These are phyloP conservation scores for Cyclotella atomus DNA, from an alignment of 108 stramenopile genomes.

Conservation along the genomic window DNA sequence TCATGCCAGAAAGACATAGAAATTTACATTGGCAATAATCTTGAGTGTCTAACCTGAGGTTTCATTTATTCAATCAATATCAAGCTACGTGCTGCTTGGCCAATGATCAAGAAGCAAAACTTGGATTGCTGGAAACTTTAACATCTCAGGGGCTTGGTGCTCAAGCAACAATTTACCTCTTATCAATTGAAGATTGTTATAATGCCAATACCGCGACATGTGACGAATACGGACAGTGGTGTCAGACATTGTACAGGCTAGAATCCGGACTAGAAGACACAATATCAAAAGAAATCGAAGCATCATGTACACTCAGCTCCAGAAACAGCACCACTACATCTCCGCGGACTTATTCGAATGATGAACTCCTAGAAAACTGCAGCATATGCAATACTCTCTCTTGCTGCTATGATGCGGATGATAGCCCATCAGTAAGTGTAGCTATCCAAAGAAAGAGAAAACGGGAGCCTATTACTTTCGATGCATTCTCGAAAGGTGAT, in stretches of 20 bases:
- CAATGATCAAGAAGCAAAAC: conserved; percentile 21
- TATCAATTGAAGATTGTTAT: conserved; percentile 17
- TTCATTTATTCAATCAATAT: background rate
- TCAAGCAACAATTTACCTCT: conserved; percentile 8
- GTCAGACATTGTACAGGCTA: conserved; percentile 15
- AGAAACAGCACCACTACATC: background rate
- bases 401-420: conserved; percentile 18
- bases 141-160: conserved; percentile 22
- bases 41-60: background rate
- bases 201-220: conserved; percentile 18
- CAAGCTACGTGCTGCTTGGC: conserved; percentile 20
- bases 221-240: conserved; percentile 19
- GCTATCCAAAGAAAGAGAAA: conserved; percentile 15
- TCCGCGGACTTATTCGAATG: background rate
- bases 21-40: background rate
- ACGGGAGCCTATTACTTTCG: background rate
- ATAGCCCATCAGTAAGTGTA: background rate
- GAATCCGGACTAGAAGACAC: conserved; percentile 8
- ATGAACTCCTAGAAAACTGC: conserved; percentile 3
- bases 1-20: no score
- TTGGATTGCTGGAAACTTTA: background rate
- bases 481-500: background rate
- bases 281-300: conserved; percentile 10
- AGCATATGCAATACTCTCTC: background rate
- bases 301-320: background rate